phyloP scores from a whole-genome alignment of 139 green algal species.

The Chlamydomonas schloesseri region DNA sequence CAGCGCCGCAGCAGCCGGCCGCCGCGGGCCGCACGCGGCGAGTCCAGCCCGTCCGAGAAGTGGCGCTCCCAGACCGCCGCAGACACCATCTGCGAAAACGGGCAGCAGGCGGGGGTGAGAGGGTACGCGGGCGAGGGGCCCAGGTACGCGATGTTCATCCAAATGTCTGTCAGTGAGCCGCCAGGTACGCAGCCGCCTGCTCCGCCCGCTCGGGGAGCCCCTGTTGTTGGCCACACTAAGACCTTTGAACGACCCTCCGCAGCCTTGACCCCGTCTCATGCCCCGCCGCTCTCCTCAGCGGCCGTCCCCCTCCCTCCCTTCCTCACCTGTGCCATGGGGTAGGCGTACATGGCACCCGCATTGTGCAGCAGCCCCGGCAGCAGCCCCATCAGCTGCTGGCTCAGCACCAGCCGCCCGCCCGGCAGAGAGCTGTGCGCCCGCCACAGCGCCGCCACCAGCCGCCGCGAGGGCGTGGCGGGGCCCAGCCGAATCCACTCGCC shows the following conservation, averaged over 20 bases:
- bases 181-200: too few relatives aligned
- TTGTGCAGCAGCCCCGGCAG: slow-evolving; percentile 19
- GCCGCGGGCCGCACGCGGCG: not conserved
- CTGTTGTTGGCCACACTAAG: too few relatives aligned
- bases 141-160: too few relatives aligned
- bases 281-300: too few relatives aligned
- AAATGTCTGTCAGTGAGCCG: too few relatives aligned
- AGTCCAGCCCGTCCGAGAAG: not conserved
- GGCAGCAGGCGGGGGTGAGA: too few relatives aligned
- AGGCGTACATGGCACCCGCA: slow-evolving; percentile 24
- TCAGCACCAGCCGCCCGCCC: not conserved
- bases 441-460: slow-evolving; percentile 33
- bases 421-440: not conserved
- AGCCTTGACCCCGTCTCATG: too few relatives aligned
- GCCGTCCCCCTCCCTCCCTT: too few relatives aligned
- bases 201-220: too few relatives aligned
- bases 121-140: too few relatives aligned
- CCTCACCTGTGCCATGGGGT: slow-evolving; percentile 10
- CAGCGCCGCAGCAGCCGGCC: slow-evolving; percentile 8
- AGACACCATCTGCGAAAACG: not conserved
- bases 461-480: not conserved
- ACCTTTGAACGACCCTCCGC: too few relatives aligned
- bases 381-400: not conserved
- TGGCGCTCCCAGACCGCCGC: slow-evolving; percentile 32
- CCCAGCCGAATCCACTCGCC: too few relatives aligned